Percentiles rank a stretch among this genome's conserved stretches.
These are phyloP conservation scores for Biscogniauxia sp. DNA, from an alignment of 2,329 filamentous ascomycete species.

Conservation along the genomic window DNA sequence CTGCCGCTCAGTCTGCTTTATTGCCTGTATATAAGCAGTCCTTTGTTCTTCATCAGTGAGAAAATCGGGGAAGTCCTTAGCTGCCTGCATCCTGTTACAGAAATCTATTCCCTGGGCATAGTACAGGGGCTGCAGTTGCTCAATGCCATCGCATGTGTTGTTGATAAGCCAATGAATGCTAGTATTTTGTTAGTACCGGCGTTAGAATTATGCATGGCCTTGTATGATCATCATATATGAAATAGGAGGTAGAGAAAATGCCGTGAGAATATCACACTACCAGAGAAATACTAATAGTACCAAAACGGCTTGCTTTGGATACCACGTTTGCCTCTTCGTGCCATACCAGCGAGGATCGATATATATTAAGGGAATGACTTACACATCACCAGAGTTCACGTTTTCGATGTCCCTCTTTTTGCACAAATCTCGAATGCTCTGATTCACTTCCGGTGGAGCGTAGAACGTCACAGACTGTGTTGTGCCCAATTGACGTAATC, in stretches of 20 bases:
- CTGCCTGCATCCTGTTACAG: slow-evolving; percentile 52
- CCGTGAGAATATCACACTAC: not conserved
- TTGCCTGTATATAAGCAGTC: slow-evolving; percentile 38
- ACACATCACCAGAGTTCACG: slow-evolving; percentile 48
- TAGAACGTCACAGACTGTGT: slow-evolving; percentile 54
- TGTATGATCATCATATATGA: not conserved
- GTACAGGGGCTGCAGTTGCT: slow-evolving; percentile 58
- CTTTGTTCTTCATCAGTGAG: slow-evolving; percentile 35
- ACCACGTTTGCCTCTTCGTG: not conserved
- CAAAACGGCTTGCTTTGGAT: not conserved
- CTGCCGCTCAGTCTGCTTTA: slow-evolving; percentile 54
- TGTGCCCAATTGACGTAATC: slow-evolving; percentile 55
- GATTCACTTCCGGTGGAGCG: slow-evolving; percentile 55
- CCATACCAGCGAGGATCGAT: not conserved
- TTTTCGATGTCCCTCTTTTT: slow-evolving; percentile 24
- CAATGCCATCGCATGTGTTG: slow-evolving; percentile 60
- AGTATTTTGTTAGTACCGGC: not conserved
- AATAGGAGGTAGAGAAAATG: not conserved
- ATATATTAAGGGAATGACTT: slow-evolving; percentile 10
- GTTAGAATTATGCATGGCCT: not conserved
- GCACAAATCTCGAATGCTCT: slow-evolving; percentile 53
- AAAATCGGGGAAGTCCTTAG: slow-evolving; percentile 41
- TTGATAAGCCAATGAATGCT: slow-evolving; percentile 59
- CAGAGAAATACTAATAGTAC: not conserved
- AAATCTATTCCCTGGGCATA: slow-evolving; percentile 60